phyloP scores from a whole-genome alignment of 2,329 filamentous ascomycete genomes.

The Fusarium heterosporum region DNA sequence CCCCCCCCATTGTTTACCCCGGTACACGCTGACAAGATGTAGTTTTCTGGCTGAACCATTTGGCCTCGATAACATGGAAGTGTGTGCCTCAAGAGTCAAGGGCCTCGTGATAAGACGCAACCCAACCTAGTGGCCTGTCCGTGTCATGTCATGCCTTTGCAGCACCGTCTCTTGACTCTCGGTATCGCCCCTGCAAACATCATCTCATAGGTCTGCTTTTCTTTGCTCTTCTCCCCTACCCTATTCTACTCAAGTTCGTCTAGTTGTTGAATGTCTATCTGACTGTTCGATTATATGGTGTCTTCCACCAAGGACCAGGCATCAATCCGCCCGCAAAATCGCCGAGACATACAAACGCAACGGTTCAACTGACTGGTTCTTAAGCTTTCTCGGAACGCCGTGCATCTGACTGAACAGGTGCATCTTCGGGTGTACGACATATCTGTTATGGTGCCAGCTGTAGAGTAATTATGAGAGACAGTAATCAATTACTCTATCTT shows the following conservation, averaged over 20 bases:
- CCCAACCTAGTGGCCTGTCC: conserved; percentile 8
- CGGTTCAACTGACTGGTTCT: conserved; percentile 10
- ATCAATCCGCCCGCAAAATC: conserved; percentile 43
- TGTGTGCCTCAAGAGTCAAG: conserved; percentile 11
- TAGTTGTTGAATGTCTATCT: not conserved
- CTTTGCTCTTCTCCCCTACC: not conserved
- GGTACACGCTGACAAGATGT: conserved; percentile 25
- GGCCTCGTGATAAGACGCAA: conserved; percentile 9
- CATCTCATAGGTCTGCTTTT: conserved; percentile 9
- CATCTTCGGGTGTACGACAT: not conserved
- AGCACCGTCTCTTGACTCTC: conserved; percentile 23
- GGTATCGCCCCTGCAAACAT: conserved; percentile 15
- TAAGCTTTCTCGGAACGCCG: conserved; percentile 29
- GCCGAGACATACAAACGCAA: conserved; percentile 46
- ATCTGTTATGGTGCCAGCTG: not conserved
- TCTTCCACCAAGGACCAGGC: conserved; percentile 29
- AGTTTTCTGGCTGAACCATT: conserved; percentile 30
- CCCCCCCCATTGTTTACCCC: conserved; percentile 33
- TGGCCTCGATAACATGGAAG: conserved; percentile 11
- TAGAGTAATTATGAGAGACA: conserved; percentile 1
- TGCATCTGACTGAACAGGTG: not conserved
- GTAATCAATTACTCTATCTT: conserved; percentile 10
- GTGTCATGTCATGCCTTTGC: conserved; percentile 21
- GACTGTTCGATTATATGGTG: conserved; percentile 17
- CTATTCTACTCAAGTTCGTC: not conserved